Evolutionary conservation across 208 protist genomes (phyloP).

Genomic region (Acanthamoeba castellanii): DNA sequence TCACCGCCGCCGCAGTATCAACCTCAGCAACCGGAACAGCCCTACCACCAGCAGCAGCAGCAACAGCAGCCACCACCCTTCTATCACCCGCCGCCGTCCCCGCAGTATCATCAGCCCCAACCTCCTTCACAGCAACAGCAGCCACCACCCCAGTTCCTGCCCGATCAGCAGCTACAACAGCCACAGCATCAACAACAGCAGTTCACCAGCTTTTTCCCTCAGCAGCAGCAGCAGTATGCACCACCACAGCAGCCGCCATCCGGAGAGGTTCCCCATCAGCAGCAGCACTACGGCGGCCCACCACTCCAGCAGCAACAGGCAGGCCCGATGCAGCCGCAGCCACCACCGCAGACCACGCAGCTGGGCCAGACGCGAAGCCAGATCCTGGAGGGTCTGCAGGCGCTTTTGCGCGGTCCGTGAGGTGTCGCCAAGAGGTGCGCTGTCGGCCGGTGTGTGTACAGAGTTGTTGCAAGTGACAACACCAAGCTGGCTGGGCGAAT

Average conservation of each 20-base stretch:
- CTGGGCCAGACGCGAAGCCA: slow-evolving; percentile 1
- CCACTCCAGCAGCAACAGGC: neutral
- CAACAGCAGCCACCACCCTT: neutral
- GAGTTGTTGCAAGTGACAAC: no score
- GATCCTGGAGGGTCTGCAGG: slow-evolving; percentile 33
- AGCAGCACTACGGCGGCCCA: neutral
- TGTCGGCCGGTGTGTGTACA: no score
- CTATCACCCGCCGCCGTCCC: neutral
- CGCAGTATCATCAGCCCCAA: neutral
- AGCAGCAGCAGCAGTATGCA: neutral
- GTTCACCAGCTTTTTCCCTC: neutral
- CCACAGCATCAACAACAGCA: neutral
- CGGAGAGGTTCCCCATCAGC: neutral
- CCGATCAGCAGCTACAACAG: neutral
- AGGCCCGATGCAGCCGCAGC: neutral
- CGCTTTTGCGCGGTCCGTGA: neutral
- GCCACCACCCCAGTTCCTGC: neutral
- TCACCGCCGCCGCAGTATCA: neutral
- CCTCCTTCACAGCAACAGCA: neutral
- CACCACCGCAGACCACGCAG: neutral
- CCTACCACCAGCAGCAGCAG: neutral
- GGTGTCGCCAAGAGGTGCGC: no score
- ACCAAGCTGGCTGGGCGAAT: neutral
- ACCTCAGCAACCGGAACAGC: neutral
- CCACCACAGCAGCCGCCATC: neutral